phyloP scores from a whole-genome alignment of 768 basidiomycete genomes.

The Roridomyces roridus region DNA sequence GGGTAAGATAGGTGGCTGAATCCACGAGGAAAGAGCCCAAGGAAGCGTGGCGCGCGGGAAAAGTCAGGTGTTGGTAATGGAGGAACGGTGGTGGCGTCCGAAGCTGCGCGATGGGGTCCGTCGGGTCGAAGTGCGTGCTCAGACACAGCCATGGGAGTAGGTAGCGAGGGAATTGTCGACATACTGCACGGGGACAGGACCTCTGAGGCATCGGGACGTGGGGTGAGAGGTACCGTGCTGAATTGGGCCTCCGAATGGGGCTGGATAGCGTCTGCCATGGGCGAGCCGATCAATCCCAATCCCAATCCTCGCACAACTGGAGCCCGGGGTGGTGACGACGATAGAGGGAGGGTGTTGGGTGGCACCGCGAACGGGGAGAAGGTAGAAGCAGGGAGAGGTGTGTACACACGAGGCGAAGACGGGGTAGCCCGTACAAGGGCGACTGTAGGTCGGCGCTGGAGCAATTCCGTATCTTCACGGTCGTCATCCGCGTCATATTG shows the following conservation, averaged over 20 bases:
- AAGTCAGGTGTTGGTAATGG: slow-evolving; percentile 28
- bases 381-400: neutral
- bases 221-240: slow-evolving; percentile 22
- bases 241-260: neutral
- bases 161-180: neutral
- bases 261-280: too few species aligned
- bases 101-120: neutral
- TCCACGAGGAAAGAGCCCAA: slow-evolving; percentile 22
- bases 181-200: neutral
- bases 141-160: neutral
- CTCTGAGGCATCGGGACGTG: slow-evolving; percentile 19
- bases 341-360: neutral
- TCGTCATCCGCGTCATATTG: neutral
- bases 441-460: slow-evolving; percentile 4
- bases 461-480: neutral
- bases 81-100: neutral
- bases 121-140: neutral
- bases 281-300: too few species aligned
- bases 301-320: too few species aligned
- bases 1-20: slow-evolving; percentile 24
- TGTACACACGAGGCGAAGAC: neutral
- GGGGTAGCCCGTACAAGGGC: slow-evolving; percentile 5
- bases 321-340: neutral
- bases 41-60: slow-evolving; percentile 11
- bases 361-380: neutral